These are phyloP conservation scores for Nissolia schottii DNA, from an alignment of 306 rosid genomes.

Conservation along the genomic window DNA sequence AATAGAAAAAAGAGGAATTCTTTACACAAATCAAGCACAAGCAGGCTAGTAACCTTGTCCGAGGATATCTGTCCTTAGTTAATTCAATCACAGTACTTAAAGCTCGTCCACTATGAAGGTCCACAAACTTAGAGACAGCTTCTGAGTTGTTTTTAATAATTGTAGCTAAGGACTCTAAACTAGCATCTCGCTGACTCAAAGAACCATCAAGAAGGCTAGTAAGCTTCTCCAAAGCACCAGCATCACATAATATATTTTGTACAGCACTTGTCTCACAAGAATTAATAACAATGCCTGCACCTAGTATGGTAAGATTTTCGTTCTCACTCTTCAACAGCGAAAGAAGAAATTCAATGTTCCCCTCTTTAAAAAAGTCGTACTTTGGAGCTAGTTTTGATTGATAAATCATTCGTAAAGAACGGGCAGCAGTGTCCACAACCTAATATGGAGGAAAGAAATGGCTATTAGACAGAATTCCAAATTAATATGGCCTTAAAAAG, in stretches of 20 bases:
- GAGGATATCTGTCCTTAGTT: conserved; percentile 66
- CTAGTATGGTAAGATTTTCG: conserved; percentile 84
- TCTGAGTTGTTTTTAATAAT: conserved; percentile 55
- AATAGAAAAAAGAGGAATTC: conserved; percentile 60
- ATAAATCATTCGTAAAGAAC: conserved; percentile 84
- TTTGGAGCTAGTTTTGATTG: conserved; percentile 88
- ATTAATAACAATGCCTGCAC: conserved; percentile 83
- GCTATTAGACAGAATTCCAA: neutral
- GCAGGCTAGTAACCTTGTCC: conserved; percentile 81
- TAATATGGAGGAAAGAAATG: conserved; percentile 25
- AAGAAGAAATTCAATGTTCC: conserved; percentile 67
- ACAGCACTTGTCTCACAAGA: conserved; percentile 66
- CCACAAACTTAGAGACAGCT: conserved; percentile 67
- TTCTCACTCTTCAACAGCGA: conserved; percentile 70
- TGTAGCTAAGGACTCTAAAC: conserved; percentile 84
- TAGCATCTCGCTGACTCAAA: conserved; percentile 76
- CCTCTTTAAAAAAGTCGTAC: conserved; percentile 56
- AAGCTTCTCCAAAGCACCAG: conserved; percentile 70
- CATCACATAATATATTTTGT: conserved; percentile 52
- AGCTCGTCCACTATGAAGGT: conserved; percentile 53
- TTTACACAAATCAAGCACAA: conserved; percentile 75
- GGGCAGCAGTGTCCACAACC: conserved; percentile 90
- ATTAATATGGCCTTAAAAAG: neutral
- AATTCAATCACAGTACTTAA: conserved; percentile 66
- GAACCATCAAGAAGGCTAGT: conserved; percentile 73